These are phyloP conservation scores for Polygonum maritimum DNA, from an alignment of 148 eudicot genomes.

Conservation along the genomic window DNA sequence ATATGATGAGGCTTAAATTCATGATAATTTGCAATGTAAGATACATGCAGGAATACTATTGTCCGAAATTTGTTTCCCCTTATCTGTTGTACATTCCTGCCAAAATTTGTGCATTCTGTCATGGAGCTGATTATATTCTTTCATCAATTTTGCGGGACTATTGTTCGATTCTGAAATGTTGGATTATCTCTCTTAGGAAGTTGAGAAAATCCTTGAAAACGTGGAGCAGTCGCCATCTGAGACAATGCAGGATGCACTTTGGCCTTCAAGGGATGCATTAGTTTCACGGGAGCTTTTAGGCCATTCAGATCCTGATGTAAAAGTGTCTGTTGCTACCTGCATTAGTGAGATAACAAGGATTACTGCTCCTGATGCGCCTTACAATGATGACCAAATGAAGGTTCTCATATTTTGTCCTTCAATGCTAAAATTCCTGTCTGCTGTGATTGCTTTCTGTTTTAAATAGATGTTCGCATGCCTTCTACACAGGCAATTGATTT, in stretches of 20 bases:
- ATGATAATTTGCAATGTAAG: not conserved
- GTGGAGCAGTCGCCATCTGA: slow-evolving; percentile 88
- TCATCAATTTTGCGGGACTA: not conserved
- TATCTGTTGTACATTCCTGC: not conserved
- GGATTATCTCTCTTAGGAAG: slow-evolving; percentile 33
- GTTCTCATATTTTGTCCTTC: slow-evolving; percentile 21
- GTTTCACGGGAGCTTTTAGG: slow-evolving; percentile 40
- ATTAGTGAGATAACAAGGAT: slow-evolving; percentile 97
- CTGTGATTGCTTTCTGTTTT: not conserved
- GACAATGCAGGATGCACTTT: slow-evolving; percentile 64
- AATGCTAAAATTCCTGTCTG: not conserved
- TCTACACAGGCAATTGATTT: not conserved
- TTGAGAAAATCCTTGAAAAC: slow-evolving; percentile 42
- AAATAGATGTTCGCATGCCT: not conserved
- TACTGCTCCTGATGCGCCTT: slow-evolving; percentile 97
- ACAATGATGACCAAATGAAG: slow-evolving; percentile 87
- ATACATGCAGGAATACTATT: not conserved
- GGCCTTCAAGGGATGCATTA: slow-evolving; percentile 63
- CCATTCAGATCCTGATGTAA: slow-evolving; percentile 66
- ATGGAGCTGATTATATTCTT: not conserved
- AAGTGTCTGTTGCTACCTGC: slow-evolving; percentile 85
- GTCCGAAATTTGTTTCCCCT: not conserved
- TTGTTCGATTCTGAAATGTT: not conserved
- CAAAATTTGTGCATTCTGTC: not conserved
- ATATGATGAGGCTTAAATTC: not conserved